Evolutionary conservation across 2,329 filamentous ascomycete species (phyloP), one percentile per base, ranked within the genome.

Genomic region (Cercospora sp.): DNA sequence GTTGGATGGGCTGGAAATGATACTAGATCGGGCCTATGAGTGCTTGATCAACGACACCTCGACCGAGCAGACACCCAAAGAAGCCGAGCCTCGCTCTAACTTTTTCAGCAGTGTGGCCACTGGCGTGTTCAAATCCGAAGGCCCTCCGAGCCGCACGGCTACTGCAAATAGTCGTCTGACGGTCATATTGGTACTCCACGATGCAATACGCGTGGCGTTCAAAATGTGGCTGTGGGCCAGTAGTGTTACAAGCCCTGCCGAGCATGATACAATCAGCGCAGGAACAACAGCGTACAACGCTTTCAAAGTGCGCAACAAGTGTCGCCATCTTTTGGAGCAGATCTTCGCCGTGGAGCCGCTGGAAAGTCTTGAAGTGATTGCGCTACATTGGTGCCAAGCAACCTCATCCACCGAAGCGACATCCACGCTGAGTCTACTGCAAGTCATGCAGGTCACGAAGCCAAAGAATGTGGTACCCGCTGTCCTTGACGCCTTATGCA

Each of bases 101-200:
- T 94, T 97, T 77, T 96, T 98, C 75, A 93, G 93, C 55, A 96
- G 92, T 73, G 96, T 97, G 88, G 92, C 96, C 1, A 95, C 93
- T 0, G 93, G 93, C 1, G 92, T 97, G 0, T 97, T 97, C 77
- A 87, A 92, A 42, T 87, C 91, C 0, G 93, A 97, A 67, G 84
- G 87, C 0, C 89, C 87, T 1, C 72, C 75, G 69, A 86, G 88
- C n/a, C 89, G 93, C 60, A 93, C 90, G 67, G 88, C 90, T 7
- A 93, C 92, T n/a, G 93, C 94, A 8, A 99, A 98, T 75, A 94
- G 95, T 74, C 88, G 94, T 57, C 84, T 99, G 23, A 98, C 95
- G 0, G 94, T 99, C 20, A 85, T 97, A 53, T 84, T 99, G n/a
- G 96, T 94, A 10, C 97, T 99, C 77, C 94, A 98, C 79, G 96